Evolutionary conservation across 164 flowering plant genomes (phyloP).

Genomic region (Kalanchoe fedtschenkoi): DNA sequence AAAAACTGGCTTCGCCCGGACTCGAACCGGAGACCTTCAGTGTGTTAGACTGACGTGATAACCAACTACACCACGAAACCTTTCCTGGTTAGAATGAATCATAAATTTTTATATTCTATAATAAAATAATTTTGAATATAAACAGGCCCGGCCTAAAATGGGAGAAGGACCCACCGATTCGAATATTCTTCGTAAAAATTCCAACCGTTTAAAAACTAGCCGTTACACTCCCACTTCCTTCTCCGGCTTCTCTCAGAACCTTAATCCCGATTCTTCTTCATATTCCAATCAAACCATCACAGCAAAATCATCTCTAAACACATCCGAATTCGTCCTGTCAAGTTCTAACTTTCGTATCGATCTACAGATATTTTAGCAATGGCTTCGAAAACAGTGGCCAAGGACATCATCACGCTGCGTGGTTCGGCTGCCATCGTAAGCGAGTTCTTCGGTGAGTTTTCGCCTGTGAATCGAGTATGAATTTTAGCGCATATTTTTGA

Average conservation of each 20-base stretch:
- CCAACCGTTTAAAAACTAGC: slow-evolving; percentile 10
- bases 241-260: neutral
- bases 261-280: neutral
- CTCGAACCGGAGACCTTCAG: slow-evolving; percentile 93
- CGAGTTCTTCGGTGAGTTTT: slow-evolving; percentile 72
- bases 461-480: neutral
- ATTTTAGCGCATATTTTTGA: neutral
- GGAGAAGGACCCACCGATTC: too few species aligned
- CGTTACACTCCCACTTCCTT: slow-evolving; percentile 9
- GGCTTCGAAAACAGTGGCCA: slow-evolving; percentile 73
- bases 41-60: slow-evolving; percentile 94
- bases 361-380: slow-evolving; percentile 2
- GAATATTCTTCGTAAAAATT: neutral
- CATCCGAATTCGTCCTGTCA: too few species aligned
- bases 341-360: neutral
- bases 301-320: neutral
- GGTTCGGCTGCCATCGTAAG: slow-evolving; percentile 97
- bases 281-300: neutral
- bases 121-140: too few species aligned
- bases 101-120: too few species aligned
- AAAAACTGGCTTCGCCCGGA: slow-evolving; percentile 91
- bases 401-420: slow-evolving; percentile 81
- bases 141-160: too few species aligned
- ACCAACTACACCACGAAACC: slow-evolving; percentile 83
- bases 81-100: too few species aligned